Evolutionary conservation across 768 basidiomycete species (phyloP).

Genomic region (Naganishia randhawae): DNA sequence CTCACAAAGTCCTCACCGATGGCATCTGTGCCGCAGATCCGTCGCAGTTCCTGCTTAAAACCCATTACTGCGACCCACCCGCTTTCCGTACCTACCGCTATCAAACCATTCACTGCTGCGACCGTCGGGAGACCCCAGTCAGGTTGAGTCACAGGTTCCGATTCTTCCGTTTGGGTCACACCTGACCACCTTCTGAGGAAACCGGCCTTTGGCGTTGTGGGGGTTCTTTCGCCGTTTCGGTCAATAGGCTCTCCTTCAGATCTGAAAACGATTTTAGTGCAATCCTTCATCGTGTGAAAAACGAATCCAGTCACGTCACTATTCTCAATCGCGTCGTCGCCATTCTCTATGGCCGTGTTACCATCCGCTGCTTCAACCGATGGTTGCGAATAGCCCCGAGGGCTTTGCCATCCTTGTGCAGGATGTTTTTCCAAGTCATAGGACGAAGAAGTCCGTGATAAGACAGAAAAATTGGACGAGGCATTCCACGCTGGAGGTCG

Average conservation of each 20-base stretch:
- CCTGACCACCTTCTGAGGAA: conserved; percentile 2
- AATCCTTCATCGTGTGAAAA: conserved; percentile 19
- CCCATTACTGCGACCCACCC: conserved; percentile 81
- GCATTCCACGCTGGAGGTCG: conserved; percentile 29
- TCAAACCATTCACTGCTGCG: conserved; percentile 75
- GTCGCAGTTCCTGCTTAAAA: conserved; percentile 78
- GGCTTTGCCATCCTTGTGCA: neutral
- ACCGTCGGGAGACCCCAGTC: conserved; percentile 61
- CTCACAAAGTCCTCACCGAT: conserved; percentile 57
- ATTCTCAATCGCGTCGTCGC: neutral
- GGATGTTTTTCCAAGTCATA: neutral
- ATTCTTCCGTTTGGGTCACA: neutral
- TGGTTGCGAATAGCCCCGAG: neutral
- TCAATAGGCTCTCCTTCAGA: neutral
- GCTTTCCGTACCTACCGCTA: conserved; percentile 79
- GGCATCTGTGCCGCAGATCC: conserved; percentile 69
- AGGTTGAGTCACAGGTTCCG: neutral
- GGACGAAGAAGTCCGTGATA: conserved; percentile 19
- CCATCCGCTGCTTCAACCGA: neutral
- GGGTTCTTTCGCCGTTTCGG: neutral
- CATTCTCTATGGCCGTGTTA: neutral
- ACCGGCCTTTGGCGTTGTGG: neutral
- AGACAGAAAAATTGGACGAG: conserved; percentile 31
- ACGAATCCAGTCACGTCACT: conserved; percentile 9
- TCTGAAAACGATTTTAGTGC: conserved; percentile 1